Evolutionary conservation across 2,329 filamentous ascomycete genomes (phyloP).

Genomic region (Aspergillus ruber): DNA sequence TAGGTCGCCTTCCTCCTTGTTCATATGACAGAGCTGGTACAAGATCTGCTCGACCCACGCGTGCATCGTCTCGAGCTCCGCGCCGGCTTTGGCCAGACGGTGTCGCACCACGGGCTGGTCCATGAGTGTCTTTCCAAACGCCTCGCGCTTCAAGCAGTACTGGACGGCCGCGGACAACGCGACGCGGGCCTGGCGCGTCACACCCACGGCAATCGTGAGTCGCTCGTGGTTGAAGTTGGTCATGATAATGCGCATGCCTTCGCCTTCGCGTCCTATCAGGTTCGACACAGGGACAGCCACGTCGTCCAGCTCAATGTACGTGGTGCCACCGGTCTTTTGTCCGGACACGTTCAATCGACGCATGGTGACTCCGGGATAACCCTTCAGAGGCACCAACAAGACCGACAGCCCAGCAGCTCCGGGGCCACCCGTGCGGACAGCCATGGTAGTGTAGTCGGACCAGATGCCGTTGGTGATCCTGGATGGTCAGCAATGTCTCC

Average conservation of each 20-base stretch:
- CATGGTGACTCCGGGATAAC: constrained; percentile 60
- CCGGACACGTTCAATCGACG: constrained; percentile 62
- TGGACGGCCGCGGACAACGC: constrained; percentile 55
- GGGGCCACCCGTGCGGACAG: constrained; percentile 64
- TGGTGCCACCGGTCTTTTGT: constrained; percentile 60
- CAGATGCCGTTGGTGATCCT: constrained; percentile 67
- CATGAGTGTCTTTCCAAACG: constrained; percentile 62
- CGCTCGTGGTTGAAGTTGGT: constrained; percentile 77
- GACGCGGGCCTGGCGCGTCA: constrained; percentile 57
- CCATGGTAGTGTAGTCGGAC: constrained; percentile 63
- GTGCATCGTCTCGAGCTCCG: constrained; percentile 61
- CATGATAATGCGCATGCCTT: constrained; percentile 70
- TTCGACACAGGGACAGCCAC: constrained; percentile 66
- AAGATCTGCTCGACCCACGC: constrained; percentile 68
- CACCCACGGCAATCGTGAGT: constrained; percentile 58
- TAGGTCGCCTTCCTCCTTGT: constrained; percentile 39
- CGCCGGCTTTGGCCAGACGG: constrained; percentile 63
- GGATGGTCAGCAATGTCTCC: neutral
- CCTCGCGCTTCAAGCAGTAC: constrained; percentile 60
- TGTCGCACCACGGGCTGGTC: constrained; percentile 70
- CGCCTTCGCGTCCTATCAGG: constrained; percentile 62
- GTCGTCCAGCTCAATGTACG: constrained; percentile 70
- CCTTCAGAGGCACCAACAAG: constrained; percentile 64
- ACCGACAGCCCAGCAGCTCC: constrained; percentile 59
- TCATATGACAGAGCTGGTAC: constrained; percentile 60